Percentiles rank a stretch among this genome's conserved stretches.
These are phyloP conservation scores for Amylocarpus encephaloides DNA, from an alignment of 2,329 filamentous ascomycete species.

Conservation along the genomic window DNA sequence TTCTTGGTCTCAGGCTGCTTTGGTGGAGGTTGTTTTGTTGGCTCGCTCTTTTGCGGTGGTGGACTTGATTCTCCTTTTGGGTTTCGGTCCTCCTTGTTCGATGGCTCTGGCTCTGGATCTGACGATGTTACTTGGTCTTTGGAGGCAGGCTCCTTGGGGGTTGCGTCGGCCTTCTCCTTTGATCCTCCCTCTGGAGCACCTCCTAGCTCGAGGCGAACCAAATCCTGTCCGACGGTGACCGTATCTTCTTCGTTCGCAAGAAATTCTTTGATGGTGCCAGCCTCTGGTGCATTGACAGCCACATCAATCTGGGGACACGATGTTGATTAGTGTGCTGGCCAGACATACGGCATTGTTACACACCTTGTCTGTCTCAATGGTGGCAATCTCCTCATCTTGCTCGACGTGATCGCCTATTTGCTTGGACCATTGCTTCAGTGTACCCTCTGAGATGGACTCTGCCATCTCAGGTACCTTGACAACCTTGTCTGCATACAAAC, in stretches of 20 bases:
- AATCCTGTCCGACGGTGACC: slow-evolving; percentile 86
- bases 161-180: slow-evolving; percentile 42
- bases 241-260: slow-evolving; percentile 92
- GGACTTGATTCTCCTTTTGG: slow-evolving; percentile 35
- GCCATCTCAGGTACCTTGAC: slow-evolving; percentile 98
- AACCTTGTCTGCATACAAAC: slow-evolving; percentile 68
- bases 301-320: slow-evolving; percentile 73
- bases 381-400: slow-evolving; percentile 94
- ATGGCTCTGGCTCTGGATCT: slow-evolving; percentile 29
- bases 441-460: slow-evolving; percentile 96
- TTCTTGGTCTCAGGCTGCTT: slow-evolving; percentile 31
- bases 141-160: slow-evolving; percentile 54
- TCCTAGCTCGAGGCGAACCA: slow-evolving; percentile 79
- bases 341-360: slow-evolving; percentile 12
- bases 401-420: slow-evolving; percentile 89
- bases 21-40: slow-evolving; percentile 35
- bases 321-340: slow-evolving; percentile 9
- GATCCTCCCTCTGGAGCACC: slow-evolving; percentile 51
- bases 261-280: slow-evolving; percentile 87
- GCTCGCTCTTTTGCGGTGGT: slow-evolving; percentile 36
- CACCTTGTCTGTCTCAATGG: slow-evolving; percentile 98
- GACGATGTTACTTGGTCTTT: slow-evolving; percentile 51
- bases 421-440: slow-evolving; percentile 91
- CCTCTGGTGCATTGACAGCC: slow-evolving; percentile 86
- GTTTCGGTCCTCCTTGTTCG: slow-evolving; percentile 37